Evolutionary conservation across 129 eudicot species (phyloP), one percentile per base, ranked within the genome.

Genomic region (Flaveria robusta): DNA sequence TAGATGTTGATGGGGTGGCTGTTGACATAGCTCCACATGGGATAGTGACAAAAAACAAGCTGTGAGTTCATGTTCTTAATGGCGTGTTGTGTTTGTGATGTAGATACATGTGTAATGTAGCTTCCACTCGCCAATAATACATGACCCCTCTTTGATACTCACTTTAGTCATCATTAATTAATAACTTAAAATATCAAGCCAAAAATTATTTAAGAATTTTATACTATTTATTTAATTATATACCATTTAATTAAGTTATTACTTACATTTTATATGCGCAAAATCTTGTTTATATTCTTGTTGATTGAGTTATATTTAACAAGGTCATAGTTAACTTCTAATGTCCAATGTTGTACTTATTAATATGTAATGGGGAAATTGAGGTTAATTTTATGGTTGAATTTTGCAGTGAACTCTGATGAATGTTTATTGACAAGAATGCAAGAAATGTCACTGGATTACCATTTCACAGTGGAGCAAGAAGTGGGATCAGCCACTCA

Each of bases 401-500:
- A 19, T 29, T 50, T 74, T 76, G 83, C 99, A 95, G 99, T 91
- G 79, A 95, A 95, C 71, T 72, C 99, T 5, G 87, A 95, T 68
- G 99, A 95, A 70, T 95, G 99, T 65, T 78, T 95, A 74, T 79
- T 95, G 87, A 95, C 99, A 78, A 95, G 99, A 73, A 95, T 95
- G 99, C 97, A 94, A 85, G 98, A 94, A 74, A 94, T 94, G 98
- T 94, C 98, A 9, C 78, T 94, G 51, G 98, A 94, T 81, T 94
- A 94, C 78, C 98, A 94, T 83, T 94, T 94, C 54, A 94, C 88
- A 1, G 98, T 94, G 19, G 99, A 95, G 83, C 99, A 95, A 89
- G 99, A 95, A 91, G 99, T 95, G 10, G 99, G 99, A 72, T 95
- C 99, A 66, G 87, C 99, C 60, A 95, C 99, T 62, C 99, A 95